These are phyloP conservation scores for Trametopsis cervina DNA, from an alignment of 768 basidiomycete genomes.

Conservation along the genomic window DNA sequence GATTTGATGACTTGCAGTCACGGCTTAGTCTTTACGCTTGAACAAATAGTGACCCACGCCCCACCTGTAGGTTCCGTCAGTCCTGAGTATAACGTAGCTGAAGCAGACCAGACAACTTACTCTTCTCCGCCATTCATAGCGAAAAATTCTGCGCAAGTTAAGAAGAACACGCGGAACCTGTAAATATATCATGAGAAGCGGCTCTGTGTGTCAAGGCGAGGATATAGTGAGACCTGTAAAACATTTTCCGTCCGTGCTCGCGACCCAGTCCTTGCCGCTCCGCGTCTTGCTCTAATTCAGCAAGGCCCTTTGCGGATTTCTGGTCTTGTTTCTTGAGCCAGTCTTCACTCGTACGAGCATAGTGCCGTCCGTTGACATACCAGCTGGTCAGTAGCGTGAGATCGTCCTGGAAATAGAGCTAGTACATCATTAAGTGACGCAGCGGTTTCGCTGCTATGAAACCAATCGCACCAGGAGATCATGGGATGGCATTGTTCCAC, in stretches of 20 bases:
- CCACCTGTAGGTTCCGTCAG: slow-evolving; percentile 33
- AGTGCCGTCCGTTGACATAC: slow-evolving; percentile 59
- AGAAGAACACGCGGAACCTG: slow-evolving; percentile 65
- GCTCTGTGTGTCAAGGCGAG: neutral
- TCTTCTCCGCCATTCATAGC: slow-evolving; percentile 50
- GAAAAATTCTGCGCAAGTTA: slow-evolving; percentile 68
- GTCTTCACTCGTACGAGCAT: slow-evolving; percentile 55
- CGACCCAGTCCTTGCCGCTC: slow-evolving; percentile 34
- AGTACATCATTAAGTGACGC: too few species aligned
- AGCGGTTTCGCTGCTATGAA: neutral
- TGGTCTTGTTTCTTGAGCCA: slow-evolving; percentile 58
- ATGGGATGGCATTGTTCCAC: slow-evolving; percentile 70
- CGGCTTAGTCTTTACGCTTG: slow-evolving; percentile 28
- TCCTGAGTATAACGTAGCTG: neutral
- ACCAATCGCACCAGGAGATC: slow-evolving; percentile 46
- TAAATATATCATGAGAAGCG: neutral
- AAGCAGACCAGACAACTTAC: slow-evolving; percentile 25
- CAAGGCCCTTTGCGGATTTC: slow-evolving; percentile 41
- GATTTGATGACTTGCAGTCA: too few species aligned
- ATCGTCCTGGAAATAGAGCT: slow-evolving; percentile 62
- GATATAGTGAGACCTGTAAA: slow-evolving; percentile 34
- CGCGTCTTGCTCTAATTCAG: slow-evolving; percentile 43
- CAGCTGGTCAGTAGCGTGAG: slow-evolving; percentile 51
- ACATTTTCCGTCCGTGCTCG: slow-evolving; percentile 52
- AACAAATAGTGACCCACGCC: slow-evolving; percentile 53